These are phyloP conservation scores for Didymella exigua DNA, from an alignment of 2,329 filamentous ascomycete species.

Conservation along the genomic window DNA sequence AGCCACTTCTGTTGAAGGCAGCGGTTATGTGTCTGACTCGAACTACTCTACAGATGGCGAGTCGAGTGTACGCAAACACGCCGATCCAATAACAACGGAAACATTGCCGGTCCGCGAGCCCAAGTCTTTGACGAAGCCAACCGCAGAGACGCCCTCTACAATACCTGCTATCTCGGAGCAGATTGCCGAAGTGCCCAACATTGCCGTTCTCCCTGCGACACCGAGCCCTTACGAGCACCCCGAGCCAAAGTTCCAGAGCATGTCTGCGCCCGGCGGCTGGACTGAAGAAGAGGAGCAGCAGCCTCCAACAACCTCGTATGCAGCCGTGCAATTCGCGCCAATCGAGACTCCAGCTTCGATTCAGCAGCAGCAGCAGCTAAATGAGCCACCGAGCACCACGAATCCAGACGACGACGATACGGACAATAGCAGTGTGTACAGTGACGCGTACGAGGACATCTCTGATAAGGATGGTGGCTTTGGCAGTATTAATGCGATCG, in stretches of 20 bases:
- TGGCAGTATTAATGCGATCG: slow-evolving; percentile 73
- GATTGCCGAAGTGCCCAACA: slow-evolving; percentile 36
- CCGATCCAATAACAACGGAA: slow-evolving; percentile 14
- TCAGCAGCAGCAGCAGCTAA: slow-evolving; percentile 9
- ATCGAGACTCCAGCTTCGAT: slow-evolving; percentile 9
- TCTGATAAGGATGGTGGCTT: slow-evolving; percentile 71
- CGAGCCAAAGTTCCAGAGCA: slow-evolving; percentile 34
- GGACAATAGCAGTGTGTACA: slow-evolving; percentile 65
- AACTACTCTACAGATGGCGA: slow-evolving; percentile 29
- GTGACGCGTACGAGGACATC: slow-evolving; percentile 76
- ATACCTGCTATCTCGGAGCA: slow-evolving; percentile 18
- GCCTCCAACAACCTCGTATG: slow-evolving; percentile 1
- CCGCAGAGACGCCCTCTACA: slow-evolving; percentile 18
- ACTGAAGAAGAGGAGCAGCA: slow-evolving; percentile 37
- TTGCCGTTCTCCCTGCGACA: slow-evolving; percentile 45
- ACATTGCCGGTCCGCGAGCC: slow-evolving; percentile 30
- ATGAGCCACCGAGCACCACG: slow-evolving; percentile 5
- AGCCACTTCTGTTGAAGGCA: slow-evolving; percentile 71
- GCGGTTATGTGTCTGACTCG: slow-evolving; percentile 68
- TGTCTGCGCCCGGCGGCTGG: slow-evolving; percentile 38
- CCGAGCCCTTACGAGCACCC: slow-evolving; percentile 37
- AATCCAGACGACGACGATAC: slow-evolving; percentile 26
- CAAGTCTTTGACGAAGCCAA: slow-evolving; percentile 34
- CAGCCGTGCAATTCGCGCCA: slow-evolving; percentile 7
- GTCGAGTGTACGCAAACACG: slow-evolving; percentile 18